Base-by-base conservation (phyloP, 768 basidiomycete genomes). In the Pulveroboletus sp. region DNA sequence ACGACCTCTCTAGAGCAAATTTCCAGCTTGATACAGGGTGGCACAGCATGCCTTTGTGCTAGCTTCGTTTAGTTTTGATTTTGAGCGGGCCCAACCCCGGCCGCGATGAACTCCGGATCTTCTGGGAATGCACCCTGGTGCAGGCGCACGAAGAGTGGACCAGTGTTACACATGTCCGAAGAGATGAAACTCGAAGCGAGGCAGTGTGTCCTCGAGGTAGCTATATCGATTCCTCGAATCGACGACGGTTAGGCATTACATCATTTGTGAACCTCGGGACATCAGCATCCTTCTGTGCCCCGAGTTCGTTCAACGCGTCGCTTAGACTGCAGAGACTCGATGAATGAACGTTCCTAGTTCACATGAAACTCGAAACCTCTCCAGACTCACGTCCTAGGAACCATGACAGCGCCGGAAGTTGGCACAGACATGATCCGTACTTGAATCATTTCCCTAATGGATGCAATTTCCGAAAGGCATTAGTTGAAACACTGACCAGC, bases 191-290 rank as follows among this genome's bases (percentile, higher is more conserved):
- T 38, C 43, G 37, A n/a, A 37, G 9, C 2, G 27, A 49, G 52
- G 60, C 57, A 33, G 44, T 62, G 52, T 48, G 10, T 21, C 33
- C 35, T 46, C 57, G 15, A 43, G 43, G 24, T 5, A 33, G 32
- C 32, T 33, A 33, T 33, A 3, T 36, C 26, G 43, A 24, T 40
- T 50, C 41, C 35, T 45, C n/a, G 39, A 45, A 26, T 50, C 17
- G 37, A 42, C 21, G 10, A 45, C 10, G 5, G n/a, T 31, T 12
- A 15, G 9, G 12, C 24, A 43, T 50, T 24, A 37, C 31, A 33
- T 51, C 45, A 39, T 38, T 26, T 36, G 36, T 18, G 32, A 52
- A 35, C 17, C 30, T 38, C 17, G 27, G 38, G n/a, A 47, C 3
- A 36, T 28, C 27, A 37, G 28, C 26, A 18, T 47, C 21, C 45